Percentiles rank a stretch among this genome's conserved stretches.
phyloP scores from a whole-genome alignment of 345 rosid genomes.

The Salix brachista region DNA sequence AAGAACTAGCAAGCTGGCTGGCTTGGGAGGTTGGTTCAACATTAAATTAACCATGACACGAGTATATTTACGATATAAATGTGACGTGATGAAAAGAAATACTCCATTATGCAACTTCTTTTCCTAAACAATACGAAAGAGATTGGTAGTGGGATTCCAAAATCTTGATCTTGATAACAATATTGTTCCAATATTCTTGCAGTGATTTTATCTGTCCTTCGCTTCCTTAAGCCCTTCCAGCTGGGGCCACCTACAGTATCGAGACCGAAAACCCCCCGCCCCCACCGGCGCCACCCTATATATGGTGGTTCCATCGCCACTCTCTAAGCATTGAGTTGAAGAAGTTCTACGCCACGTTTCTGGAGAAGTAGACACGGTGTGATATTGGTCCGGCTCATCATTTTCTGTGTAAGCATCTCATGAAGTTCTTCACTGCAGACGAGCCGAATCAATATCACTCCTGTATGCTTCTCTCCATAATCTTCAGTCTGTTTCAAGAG shows the following conservation, averaged over 20 bases:
- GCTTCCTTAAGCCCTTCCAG: background rate
- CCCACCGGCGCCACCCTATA: background rate
- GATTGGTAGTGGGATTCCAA: background rate
- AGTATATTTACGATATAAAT: background rate
- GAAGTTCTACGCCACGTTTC: background rate
- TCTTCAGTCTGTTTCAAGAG: background rate
- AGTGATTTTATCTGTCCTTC: background rate
- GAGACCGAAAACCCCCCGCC: background rate
- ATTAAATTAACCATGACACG: background rate
- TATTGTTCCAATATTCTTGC: background rate
- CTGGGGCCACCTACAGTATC: background rate
- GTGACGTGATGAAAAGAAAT: background rate
- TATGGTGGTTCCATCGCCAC: background rate
- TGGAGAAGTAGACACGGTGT: conserved; percentile 38
- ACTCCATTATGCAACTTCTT: background rate
- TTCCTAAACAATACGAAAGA: background rate
- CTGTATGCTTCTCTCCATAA: conserved; percentile 25
- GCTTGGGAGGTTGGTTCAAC: background rate
- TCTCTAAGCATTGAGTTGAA: background rate
- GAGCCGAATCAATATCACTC: conserved; percentile 55
- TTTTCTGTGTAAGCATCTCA: conserved; percentile 1
- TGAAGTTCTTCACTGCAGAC: background rate
- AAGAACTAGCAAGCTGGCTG: background rate
- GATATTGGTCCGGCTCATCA: conserved; percentile 43
- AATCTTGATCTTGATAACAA: background rate